Conservation (phyloP, 495 filamentous ascomycete species). For the Penicillium salamii region DNA sequence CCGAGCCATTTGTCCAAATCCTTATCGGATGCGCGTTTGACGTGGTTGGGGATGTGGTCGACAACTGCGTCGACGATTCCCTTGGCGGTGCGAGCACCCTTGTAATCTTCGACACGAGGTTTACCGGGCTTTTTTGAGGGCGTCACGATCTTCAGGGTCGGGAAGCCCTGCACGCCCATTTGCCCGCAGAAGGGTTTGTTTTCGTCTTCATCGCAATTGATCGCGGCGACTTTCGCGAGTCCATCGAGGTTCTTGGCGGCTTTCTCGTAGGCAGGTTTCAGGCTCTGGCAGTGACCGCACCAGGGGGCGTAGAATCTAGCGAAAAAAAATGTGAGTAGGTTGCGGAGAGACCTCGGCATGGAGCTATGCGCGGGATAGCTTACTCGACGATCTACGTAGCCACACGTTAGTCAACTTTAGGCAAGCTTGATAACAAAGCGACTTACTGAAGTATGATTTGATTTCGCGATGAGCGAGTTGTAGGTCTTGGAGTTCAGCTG, state of each 20-base stretch:
- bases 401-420: conserved; percentile 17
- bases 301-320: conserved; percentile 87
- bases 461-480: conserved; percentile 78
- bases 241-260: conserved; percentile 84
- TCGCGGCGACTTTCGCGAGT: conserved; percentile 86
- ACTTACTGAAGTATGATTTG: conserved; percentile 86
- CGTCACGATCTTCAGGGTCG: conserved; percentile 90
- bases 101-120: conserved; percentile 89
- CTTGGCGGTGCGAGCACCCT: conserved; percentile 75
- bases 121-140: conserved; percentile 80
- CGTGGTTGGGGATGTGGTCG: conserved; percentile 86
- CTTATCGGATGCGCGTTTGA: conserved; percentile 76
- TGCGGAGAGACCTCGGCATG: conserved; percentile 12
- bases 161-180: conserved; percentile 94
- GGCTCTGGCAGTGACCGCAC: conserved; percentile 95
- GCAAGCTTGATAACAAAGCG: neutral
- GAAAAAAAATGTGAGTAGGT: conserved; percentile 11
- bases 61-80: conserved; percentile 85
- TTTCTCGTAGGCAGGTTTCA: conserved; percentile 95
- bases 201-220: conserved; percentile 92
- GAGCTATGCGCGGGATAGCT: conserved; percentile 27
- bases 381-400: conserved; percentile 63
- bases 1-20: conserved; percentile 73
- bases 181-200: conserved; percentile 87
- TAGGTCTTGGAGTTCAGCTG: conserved; percentile 84